Base-by-base conservation (phyloP, 257 asterid species). In the Plantago elongata region DNA sequence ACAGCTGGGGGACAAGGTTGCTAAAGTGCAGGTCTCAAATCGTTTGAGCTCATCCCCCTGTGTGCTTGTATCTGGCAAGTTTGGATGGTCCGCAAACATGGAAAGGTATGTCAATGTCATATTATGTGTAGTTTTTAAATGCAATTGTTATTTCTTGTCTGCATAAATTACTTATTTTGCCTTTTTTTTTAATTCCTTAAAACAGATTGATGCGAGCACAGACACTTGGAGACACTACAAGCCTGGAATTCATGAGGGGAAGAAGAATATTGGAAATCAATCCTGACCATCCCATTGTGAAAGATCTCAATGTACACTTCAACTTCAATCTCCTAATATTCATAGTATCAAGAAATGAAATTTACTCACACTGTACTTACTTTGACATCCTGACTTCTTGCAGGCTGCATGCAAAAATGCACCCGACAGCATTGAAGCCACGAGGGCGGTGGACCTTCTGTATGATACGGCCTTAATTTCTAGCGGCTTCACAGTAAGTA, bases 51-150 rank as follows among this genome's bases (percentile, higher is more conserved):
- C 97, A n/a, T 93, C 99, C 5, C 99, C 99, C 0, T 90, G 99
- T 65, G 99, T 93, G 59, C 99, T 93, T 29, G 99, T 93, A 51
- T 93, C 99, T n/a, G 96, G 97, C 63, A 93, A 93, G 81, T 93
- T 93, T 17, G 97, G 99, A 9, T 93, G 99, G 99, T 93, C 99
- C 3, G 99, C 99, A 45, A 93, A 93, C 78, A 93, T 93, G 99
- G 99, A 93, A 83, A 93, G 99, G 99, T 87, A 16, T 6, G 75
- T 16, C 45, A 7, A 22, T 22, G 27, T 52, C 5, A 11, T 45
- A 60, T 43, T 0, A 22, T 17, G 13, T 5, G 29, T 4, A 45
- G 44, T 4, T 45, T 11, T 1, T 14, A 0, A 7, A n/a, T 14
- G 9, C 3, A 3, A 4, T 13, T 14, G 2, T 13, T 57, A 11